Base-by-base conservation (phyloP, 2,329 filamentous ascomycete genomes). In the Trichoderma aggressivum region DNA sequence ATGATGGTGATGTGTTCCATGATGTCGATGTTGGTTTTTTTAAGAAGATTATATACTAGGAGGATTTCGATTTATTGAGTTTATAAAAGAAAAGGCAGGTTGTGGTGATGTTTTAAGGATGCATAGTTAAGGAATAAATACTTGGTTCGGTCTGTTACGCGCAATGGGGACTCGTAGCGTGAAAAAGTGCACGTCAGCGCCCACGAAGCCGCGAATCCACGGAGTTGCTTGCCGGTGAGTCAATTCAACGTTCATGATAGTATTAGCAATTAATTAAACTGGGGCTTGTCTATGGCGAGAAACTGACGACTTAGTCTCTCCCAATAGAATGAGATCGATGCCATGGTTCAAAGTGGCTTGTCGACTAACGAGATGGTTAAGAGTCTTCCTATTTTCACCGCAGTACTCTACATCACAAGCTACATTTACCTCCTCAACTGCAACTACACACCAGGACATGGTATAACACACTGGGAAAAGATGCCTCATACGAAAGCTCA, bases 1-100 rank as follows among this genome's bases (percentile, higher is more conserved):
- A 53, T 28, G 1, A 71, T 71, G 12, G 3, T 67, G 30, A 60
- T 60, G 18, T 16, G 18, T 36, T 71, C 69, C 65, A 68, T 68
- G 7, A 8, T 59, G 53, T 6, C 2, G 1, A 0, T 4, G 1
- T 24, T 50, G 8, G 1, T 32, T 18, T 39, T 8, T 43, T 3
- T 4, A 3, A 28, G 3, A 7, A 11, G 3, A 28, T 36, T 55
- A 10, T 12, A 3, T 10, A 16, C 21, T 30, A 4, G 5, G 16
- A 26, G 18, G n/a, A 18, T 7, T 18, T 32, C 3, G 3, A 12
- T 47, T 1, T 10, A 43, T 5, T 16, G 1, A 21, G 5, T 47
- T 7, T 16, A 18, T 12, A 14, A 11, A 12, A 14, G 7, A 26
- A 47, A 12, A 30, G 21, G 53, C 10, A n/a, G 11, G 7, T 11